Percentiles rank a stretch among this genome's conserved stretches.
phyloP scores from a whole-genome alignment of 225 moss, liverwort and hornwort genomes.

The Pseudisothecium myosuroides region DNA sequence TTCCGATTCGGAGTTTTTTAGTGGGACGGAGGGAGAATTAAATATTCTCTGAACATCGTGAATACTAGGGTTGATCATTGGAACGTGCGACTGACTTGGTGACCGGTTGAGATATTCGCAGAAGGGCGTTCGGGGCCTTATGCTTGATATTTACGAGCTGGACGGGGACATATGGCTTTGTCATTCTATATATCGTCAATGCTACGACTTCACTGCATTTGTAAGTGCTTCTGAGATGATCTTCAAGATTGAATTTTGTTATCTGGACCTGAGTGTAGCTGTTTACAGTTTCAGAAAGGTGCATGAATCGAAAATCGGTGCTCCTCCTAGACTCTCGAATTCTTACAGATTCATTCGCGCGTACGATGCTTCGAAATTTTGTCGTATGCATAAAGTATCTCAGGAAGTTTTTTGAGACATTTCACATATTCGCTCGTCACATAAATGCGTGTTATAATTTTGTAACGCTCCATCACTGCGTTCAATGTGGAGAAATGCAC shows the following conservation, averaged over 20 bases:
- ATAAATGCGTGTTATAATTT: neutral
- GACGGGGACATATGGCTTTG: constrained; percentile 78
- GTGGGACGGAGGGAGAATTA: neutral
- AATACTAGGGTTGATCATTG: neutral
- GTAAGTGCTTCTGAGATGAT: constrained; percentile 33
- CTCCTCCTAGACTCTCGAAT: neutral
- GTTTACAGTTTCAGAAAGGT: neutral
- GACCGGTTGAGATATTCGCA: constrained; percentile 21
- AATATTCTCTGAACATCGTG: neutral
- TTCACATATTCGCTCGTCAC: neutral
- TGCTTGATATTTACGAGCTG: constrained; percentile 87
- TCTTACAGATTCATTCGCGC: neutral
- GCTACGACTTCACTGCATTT: constrained; percentile 74
- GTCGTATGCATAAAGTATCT: neutral
- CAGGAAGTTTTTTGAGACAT: neutral
- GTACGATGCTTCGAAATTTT: neutral
- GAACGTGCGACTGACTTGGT: neutral
- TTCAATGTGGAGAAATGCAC: neutral
- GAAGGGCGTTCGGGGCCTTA: constrained; percentile 81
- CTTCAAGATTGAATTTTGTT: neutral
- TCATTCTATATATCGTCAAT: constrained; percentile 55
- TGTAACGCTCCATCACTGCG: neutral
- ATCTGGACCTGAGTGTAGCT: neutral
- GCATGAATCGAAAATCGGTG: neutral
- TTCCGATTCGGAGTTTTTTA: neutral